Evolutionary conservation across 306 rosid species (phyloP).

Genomic region (Quercus aquifolioides): DNA sequence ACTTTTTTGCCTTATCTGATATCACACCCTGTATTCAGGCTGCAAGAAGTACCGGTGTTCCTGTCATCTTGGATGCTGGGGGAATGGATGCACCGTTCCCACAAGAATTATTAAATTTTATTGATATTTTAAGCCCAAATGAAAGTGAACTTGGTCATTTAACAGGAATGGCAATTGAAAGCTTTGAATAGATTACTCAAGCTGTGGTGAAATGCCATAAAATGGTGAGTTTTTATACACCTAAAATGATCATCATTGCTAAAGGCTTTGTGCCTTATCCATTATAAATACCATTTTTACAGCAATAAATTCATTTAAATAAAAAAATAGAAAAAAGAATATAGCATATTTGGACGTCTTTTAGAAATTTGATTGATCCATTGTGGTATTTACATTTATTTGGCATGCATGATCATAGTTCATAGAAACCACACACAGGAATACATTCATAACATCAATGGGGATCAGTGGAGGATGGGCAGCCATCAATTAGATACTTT

Average conservation of each 20-base stretch:
- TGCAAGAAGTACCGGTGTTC: constrained; percentile 76
- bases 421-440: not conserved
- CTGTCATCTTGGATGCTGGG: constrained; percentile 84
- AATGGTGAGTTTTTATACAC: constrained; percentile 52
- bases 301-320: not conserved
- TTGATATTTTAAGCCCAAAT: constrained; percentile 87
- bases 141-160: constrained; percentile 79
- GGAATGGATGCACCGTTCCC: constrained; percentile 78
- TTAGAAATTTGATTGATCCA: not conserved
- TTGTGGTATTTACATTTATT: not conserved
- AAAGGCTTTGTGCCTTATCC: not conserved
- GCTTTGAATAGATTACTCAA: constrained; percentile 55
- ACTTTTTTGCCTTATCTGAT: constrained; percentile 2
- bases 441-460: not conserved
- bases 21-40: constrained; percentile 45
- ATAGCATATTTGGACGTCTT: not conserved
- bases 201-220: constrained; percentile 72
- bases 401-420: not conserved
- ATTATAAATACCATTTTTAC: not conserved
- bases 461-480: not conserved
- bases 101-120: constrained; percentile 52
- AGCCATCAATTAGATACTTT: not conserved
- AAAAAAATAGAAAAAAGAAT: not conserved
- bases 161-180: constrained; percentile 66
- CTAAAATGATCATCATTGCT: not conserved